Percentiles rank a stretch among this genome's conserved stretches.
phyloP scores from a whole-genome alignment of 2,329 filamentous ascomycete genomes.

The Trichoderma aggressivum region DNA sequence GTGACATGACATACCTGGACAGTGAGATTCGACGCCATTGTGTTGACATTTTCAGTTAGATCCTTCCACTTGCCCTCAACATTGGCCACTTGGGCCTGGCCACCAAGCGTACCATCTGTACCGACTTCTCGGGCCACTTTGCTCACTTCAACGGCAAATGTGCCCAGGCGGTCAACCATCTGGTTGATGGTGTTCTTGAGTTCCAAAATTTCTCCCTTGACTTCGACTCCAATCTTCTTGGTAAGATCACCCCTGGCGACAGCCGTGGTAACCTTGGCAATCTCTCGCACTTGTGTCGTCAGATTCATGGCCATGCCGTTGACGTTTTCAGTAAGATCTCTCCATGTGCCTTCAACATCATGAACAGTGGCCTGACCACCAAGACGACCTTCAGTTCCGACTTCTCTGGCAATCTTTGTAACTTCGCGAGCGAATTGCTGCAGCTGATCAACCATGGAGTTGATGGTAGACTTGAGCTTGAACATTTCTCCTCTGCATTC shows the following conservation, averaged over 20 bases:
- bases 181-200: conserved; percentile 98
- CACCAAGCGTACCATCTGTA: conserved; percentile 89
- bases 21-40: conserved; percentile 66
- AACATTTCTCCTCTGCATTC: conserved; percentile 89
- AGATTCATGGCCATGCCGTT: conserved; percentile 99
- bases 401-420: conserved; percentile 91
- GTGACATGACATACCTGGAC: conserved; percentile 49
- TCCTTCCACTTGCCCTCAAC: conserved; percentile 99
- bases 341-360: conserved; percentile 96
- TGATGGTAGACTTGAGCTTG: conserved; percentile 96
- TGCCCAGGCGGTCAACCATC: conserved; percentile 96
- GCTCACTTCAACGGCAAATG: conserved; percentile 95
- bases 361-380: conserved; percentile 95
- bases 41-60: conserved; percentile 86
- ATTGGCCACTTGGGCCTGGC: conserved; percentile 89
- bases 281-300: conserved; percentile 95
- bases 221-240: conserved; percentile 93
- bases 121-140: conserved; percentile 94
- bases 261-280: conserved; percentile 92
- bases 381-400: conserved; percentile 90
- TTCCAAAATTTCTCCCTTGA: conserved; percentile 89
- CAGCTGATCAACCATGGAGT: conserved; percentile 97
- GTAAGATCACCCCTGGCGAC: conserved; percentile 92
- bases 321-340: conserved; percentile 90
- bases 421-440: conserved; percentile 97